These are phyloP conservation scores for Parasitella parasitica DNA, from an alignment of 371 early-diverging fungal species.

Conservation along the genomic window DNA sequence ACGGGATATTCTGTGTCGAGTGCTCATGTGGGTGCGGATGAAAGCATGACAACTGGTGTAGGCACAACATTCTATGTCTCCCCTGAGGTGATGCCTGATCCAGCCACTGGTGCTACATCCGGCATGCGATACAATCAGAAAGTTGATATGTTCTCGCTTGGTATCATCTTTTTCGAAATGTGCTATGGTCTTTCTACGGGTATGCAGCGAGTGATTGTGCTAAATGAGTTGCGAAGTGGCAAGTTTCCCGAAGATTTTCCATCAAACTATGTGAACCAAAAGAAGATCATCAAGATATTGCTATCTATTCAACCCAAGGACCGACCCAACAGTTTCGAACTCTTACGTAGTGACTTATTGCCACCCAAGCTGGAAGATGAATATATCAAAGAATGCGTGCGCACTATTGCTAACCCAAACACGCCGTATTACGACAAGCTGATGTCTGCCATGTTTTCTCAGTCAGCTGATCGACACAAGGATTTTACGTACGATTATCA, in stretches of 20 bases:
- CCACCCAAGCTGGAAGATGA: slow-evolving; percentile 92
- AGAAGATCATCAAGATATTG: slow-evolving; percentile 70
- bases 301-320: slow-evolving; percentile 79
- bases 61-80: slow-evolving; percentile 95
- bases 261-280: slow-evolving; percentile 59
- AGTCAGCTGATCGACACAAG: slow-evolving; percentile 78
- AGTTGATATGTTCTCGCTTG: slow-evolving; percentile 53
- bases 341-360: slow-evolving; percentile 75
- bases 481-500: slow-evolving; percentile 92
- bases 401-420: slow-evolving; percentile 87
- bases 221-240: slow-evolving; percentile 65
- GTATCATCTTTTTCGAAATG: slow-evolving; percentile 76
- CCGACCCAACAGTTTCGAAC: slow-evolving; percentile 83
- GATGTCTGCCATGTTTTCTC: slow-evolving; percentile 81
- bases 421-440: slow-evolving; percentile 85
- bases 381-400: slow-evolving; percentile 87
- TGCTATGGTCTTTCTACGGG: slow-evolving; percentile 68
- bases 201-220: slow-evolving; percentile 68
- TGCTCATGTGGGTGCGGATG: slow-evolving; percentile 38
- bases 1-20: slow-evolving; percentile 49
- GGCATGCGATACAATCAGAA: slow-evolving; percentile 60
- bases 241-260: slow-evolving; percentile 81
- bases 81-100: slow-evolving; percentile 74
- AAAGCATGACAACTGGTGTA: slow-evolving; percentile 76
- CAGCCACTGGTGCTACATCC: slow-evolving; percentile 35